Base-by-base conservation (phyloP, 2,329 filamentous ascomycete genomes). In the Penicillium thymicola region DNA sequence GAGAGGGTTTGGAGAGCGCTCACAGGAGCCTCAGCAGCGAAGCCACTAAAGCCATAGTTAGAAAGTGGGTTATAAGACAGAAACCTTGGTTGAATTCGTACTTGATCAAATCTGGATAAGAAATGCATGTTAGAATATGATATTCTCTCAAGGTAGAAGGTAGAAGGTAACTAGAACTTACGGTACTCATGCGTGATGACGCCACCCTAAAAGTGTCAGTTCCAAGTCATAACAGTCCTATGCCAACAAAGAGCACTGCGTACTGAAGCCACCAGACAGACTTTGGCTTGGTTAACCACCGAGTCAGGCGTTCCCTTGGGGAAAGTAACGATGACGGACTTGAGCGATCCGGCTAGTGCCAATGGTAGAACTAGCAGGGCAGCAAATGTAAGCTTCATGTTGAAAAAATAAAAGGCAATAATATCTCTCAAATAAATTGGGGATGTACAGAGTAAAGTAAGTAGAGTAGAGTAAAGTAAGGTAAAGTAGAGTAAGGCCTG, bases 121-220 rank as follows among this genome's bases (percentile, higher is more conserved):
- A 34, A n/a, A 54, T 25, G 14, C 25, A 40, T 7, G 52, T 63
- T 51, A 68, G 62, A 30, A 42, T 44, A 27, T 41, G 27, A 18
- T 7, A 32, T 34, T 34, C n/a, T 32, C 23, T 5, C 10, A 43
- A 37, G 40, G 40, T 14, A 34, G 42, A 37, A 74, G 85, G 37
- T 18, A 21, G 21, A 21, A 21, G 21, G 21, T 21, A n/a, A n/a
- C n/a, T n/a, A 30, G 37, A 36, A 75, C 86, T 71, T 81, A 91
- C 88, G 85, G 74, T 90, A 94, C 68, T 87, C 83, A 76, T 95
- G 90, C 23, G 89, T 94, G 65, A 96, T 90, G 48, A 83, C 75
- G 38, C 90, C 90, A 48, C 89, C 81, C 79, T 83, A 64, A 2
- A 50, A 38, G 16, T 32, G 51, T 58, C 30, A 51, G 58, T 67